Evolutionary conservation across 31 red algal species (phyloP), one percentile per base, ranked within the genome.

Genomic region (Endocladia muricata): DNA sequence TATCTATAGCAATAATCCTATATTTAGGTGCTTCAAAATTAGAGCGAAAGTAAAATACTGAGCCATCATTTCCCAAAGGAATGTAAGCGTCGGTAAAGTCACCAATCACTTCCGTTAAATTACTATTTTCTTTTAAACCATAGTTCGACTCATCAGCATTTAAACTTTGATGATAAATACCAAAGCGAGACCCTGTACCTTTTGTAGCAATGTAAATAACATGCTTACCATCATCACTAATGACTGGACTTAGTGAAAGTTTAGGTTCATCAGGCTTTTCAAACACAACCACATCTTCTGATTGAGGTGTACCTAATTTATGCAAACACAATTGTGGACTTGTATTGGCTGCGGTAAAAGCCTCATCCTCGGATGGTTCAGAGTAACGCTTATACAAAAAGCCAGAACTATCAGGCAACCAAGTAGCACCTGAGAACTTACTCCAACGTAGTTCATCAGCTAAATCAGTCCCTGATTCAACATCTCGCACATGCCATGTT

Each of bases 211-310:
- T 47, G 48, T 43, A 22, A 11, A 85, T 23, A n/a, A 85, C 17
- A 56, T 80, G 80, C 1, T 55, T n/a, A 23, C 51, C 81, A 41
- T 85, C 81, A 35, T 82, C 76, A 68, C 51, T 73, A 21, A 49
- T 80, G 48, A 28, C 40, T 7, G 33, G 36, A 52, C 32, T 23
- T 52, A 82, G 61, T 2, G n/a, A 7, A 7, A 44, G 35, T n/a
- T 80, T 68, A 5, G 43, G 74, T 21, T 78, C 25, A 19, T 34
- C 40, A 37, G 41, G 74, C 25, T 85, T 59, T 23, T 35, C 76
- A n/a, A 78, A 55, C 4, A 59, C 41, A 9, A 80, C 30, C 1
- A 3, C 1, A 57, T 79, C 74, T 9, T 23, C 59, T 25, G 0
- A 22, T 59, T 78, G 81, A 39, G 37, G 28, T 13, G 43, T 64